phyloP scores from a whole-genome alignment of 1,139 yeast genomes.

The Casaregolazyma suthepensis region DNA sequence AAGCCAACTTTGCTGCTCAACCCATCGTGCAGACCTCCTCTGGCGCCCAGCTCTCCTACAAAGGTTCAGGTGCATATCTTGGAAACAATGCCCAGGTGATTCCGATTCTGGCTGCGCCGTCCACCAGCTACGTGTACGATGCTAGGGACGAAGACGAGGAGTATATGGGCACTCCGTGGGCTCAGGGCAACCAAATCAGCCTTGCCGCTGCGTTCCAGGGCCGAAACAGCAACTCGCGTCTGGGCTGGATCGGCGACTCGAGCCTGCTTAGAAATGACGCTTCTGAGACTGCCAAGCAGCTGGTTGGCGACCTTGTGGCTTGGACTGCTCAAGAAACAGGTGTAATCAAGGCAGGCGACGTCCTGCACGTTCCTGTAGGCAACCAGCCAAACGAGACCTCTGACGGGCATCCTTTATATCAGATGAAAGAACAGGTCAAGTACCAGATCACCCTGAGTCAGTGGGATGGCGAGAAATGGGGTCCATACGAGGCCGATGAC shows the following conservation, averaged over 20 bases:
- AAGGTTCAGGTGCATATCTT: conserved; percentile 49
- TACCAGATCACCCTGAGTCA: conserved; percentile 57
- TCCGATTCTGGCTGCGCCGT: conserved; percentile 66
- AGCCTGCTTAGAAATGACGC: conserved; percentile 40
- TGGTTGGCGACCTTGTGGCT: conserved; percentile 38
- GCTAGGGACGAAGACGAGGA: conserved; percentile 39
- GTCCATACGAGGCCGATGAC: conserved; percentile 52
- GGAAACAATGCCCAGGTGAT: conserved; percentile 56
- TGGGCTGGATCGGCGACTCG: conserved; percentile 71
- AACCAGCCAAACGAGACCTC: conserved; percentile 20
- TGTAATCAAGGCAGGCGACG: conserved; percentile 52
- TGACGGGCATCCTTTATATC: conserved; percentile 41
- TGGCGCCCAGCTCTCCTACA: conserved; percentile 3
- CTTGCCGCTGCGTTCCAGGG: conserved; percentile 80
- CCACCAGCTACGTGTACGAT: conserved; percentile 58
- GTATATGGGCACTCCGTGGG: conserved; percentile 49
- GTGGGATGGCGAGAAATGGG: conserved; percentile 61
- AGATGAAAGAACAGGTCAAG: conserved; percentile 52
- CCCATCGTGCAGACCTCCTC: conserved; percentile 14
- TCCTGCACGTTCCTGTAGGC: conserved; percentile 35
- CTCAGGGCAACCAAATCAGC: conserved; percentile 74
- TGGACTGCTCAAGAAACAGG: conserved; percentile 76
- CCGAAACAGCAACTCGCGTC: conserved; percentile 62
- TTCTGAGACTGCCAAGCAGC: conserved; percentile 12
- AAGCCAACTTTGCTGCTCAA: conserved; percentile 11